Conservation (phyloP, 768 basidiomycete genomes). For the Mycena maculata region DNA sequence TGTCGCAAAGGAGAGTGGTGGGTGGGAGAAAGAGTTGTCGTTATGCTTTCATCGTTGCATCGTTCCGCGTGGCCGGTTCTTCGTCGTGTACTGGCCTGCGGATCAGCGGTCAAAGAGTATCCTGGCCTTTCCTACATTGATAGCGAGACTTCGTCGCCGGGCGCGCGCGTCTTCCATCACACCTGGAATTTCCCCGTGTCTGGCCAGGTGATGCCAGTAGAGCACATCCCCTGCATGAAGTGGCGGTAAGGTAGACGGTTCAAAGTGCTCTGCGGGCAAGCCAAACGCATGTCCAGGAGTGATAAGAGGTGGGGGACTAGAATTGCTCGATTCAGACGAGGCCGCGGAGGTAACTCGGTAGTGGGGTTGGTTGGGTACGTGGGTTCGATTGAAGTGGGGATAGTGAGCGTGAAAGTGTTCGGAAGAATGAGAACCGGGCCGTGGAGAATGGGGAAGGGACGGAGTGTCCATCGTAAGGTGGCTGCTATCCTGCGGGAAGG, state of each 20-base stretch:
- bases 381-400: constrained; percentile 34
- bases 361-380: constrained; percentile 24
- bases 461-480: constrained; percentile 30
- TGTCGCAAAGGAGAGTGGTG: constrained; percentile 23
- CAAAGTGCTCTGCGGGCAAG: constrained; percentile 53
- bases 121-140: constrained; percentile 29
- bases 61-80: background rate
- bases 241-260: constrained; percentile 50
- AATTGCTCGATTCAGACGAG: constrained; percentile 33
- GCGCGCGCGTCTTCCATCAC: constrained; percentile 73
- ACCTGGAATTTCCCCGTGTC: constrained; percentile 78
- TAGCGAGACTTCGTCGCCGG: constrained; percentile 42
- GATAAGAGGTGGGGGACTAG: constrained; percentile 43
- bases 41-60: constrained; percentile 18
- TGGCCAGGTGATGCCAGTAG: constrained; percentile 81
- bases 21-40: constrained; percentile 2
- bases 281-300: constrained; percentile 40
- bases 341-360: constrained; percentile 34
- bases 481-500: constrained; percentile 36
- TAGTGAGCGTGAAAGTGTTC: constrained; percentile 41
- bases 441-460: constrained; percentile 19
- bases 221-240: constrained; percentile 72
- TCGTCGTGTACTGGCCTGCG: constrained; percentile 58
- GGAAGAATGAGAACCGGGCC: constrained; percentile 31
- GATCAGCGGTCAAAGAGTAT: constrained; percentile 49